A percentile compares a stretch with the other conserved stretches of the same genome.
These are phyloP conservation scores for Ilyonectria robusta DNA, from an alignment of 2,329 filamentous ascomycete genomes.

Conservation along the genomic window DNA sequence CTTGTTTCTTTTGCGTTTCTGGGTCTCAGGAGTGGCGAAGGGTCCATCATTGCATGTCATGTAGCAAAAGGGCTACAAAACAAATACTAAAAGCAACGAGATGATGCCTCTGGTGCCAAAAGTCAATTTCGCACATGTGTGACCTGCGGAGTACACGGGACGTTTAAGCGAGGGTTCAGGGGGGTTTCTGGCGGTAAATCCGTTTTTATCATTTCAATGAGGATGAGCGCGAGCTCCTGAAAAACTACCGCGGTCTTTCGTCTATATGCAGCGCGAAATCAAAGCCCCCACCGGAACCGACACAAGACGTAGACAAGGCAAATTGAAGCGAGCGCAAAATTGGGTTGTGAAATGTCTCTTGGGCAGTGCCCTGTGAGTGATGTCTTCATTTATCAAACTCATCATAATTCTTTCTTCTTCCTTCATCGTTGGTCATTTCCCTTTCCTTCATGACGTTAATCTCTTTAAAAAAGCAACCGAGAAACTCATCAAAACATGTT, in stretches of 20 bases:
- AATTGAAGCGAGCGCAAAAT: constrained; percentile 10
- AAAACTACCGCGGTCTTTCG: constrained; percentile 15
- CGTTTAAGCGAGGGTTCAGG: constrained; percentile 42
- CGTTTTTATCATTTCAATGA: constrained; percentile 32
- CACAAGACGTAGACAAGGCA: neutral
- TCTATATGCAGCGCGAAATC: constrained; percentile 22
- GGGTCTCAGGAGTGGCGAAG: constrained; percentile 75
- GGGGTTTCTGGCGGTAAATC: constrained; percentile 37
- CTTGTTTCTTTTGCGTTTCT: constrained; percentile 71
- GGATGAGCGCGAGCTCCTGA: constrained; percentile 32
- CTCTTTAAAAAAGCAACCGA: constrained; percentile 36
- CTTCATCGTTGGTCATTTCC: constrained; percentile 41
- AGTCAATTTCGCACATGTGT: constrained; percentile 32
- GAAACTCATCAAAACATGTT: constrained; percentile 31
- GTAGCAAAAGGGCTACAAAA: constrained; percentile 66
- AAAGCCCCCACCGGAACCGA: neutral
- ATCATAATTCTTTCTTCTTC: constrained; percentile 39
- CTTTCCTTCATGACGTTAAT: constrained; percentile 40
- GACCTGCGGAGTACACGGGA: constrained; percentile 30
- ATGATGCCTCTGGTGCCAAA: constrained; percentile 50
- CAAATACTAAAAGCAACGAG: constrained; percentile 57
- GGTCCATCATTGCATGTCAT: constrained; percentile 74
- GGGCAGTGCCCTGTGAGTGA: constrained; percentile 32
- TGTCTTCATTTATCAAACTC: constrained; percentile 44
- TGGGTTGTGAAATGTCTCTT: constrained; percentile 33